Percentiles rank a stretch among this genome's conserved stretches.
These are phyloP conservation scores for Phytophthora litchii DNA, from an alignment of 352 stramenopile species.

Conservation along the genomic window DNA sequence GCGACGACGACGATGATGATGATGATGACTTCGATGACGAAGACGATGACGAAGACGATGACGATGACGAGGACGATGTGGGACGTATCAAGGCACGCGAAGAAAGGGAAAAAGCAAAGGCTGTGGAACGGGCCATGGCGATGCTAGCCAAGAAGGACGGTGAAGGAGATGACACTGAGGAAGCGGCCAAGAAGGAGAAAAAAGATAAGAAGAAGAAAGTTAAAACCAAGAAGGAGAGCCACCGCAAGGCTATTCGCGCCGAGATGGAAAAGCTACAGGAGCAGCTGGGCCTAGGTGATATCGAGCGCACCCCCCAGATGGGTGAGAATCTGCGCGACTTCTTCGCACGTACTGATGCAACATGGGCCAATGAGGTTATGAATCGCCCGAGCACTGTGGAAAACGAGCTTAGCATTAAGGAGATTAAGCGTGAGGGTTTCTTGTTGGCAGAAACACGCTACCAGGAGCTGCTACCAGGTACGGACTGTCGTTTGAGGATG, in stretches of 20 bases:
- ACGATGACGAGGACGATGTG: neutral
- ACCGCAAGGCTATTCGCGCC: conserved; percentile 67
- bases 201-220: conserved; percentile 72
- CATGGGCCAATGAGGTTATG: conserved; percentile 71
- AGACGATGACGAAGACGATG: conserved; percentile 39
- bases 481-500: neutral
- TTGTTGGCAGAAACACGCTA: conserved; percentile 73
- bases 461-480: conserved; percentile 81
- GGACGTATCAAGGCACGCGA: conserved; percentile 9
- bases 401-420: conserved; percentile 80
- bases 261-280: conserved; percentile 89
- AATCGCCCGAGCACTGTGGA: conserved; percentile 66
- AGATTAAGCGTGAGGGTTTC: conserved; percentile 89
- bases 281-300: conserved; percentile 71
- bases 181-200: conserved; percentile 38
- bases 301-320: conserved; percentile 77
- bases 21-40: conserved; percentile 67
- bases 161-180: conserved; percentile 32
- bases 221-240: conserved; percentile 66
- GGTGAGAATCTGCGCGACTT: conserved; percentile 88
- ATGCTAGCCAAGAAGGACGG: conserved; percentile 59
- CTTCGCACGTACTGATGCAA: conserved; percentile 80
- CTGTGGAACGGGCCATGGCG: conserved; percentile 61
- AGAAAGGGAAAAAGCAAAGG: conserved; percentile 43
- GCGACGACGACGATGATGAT: conserved; percentile 63